Percentiles rank a stretch among this genome's conserved stretches.
Conservation (phyloP, 257 asterid species). For the Craterostigma plantagineum region DNA sequence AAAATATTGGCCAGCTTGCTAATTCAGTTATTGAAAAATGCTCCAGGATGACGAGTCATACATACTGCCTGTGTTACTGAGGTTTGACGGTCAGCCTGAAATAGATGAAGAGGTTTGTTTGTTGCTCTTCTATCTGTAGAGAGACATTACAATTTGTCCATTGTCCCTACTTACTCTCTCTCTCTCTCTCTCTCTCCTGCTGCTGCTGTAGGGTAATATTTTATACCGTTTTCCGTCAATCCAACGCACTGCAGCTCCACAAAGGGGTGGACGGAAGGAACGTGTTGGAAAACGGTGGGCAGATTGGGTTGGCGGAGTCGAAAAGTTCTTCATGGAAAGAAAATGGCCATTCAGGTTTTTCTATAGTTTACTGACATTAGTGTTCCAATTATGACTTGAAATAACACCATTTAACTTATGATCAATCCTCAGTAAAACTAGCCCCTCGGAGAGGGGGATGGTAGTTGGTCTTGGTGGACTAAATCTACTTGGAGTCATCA, state of each 20-base stretch:
- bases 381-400: slow-evolving; percentile 3
- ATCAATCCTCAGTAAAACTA: slow-evolving; percentile 50
- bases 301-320: slow-evolving; percentile 49
- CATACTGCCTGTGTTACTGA: slow-evolving; percentile 78
- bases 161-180: not conserved
- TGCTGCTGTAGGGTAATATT: slow-evolving; percentile 72
- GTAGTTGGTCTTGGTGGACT: slow-evolving; percentile 89
- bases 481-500: slow-evolving; percentile 68
- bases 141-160: not conserved
- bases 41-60: slow-evolving; percentile 81
- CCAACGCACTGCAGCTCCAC: slow-evolving; percentile 90
- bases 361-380: not conserved
- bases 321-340: slow-evolving; percentile 57
- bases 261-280: slow-evolving; percentile 59
- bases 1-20: no score
- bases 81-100: slow-evolving; percentile 90
- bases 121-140: not conserved
- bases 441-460: slow-evolving; percentile 76
- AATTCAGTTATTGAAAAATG: slow-evolving; percentile 10
- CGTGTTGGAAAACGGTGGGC: slow-evolving; percentile 61
- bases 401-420: slow-evolving; percentile 7
- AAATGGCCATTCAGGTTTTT: slow-evolving; percentile 61
- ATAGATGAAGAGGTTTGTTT: slow-evolving; percentile 74
- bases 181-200: not conserved
- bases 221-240: slow-evolving; percentile 88